Conservation (phyloP, 306 rosid species). For the Ormosia emarginata region DNA sequence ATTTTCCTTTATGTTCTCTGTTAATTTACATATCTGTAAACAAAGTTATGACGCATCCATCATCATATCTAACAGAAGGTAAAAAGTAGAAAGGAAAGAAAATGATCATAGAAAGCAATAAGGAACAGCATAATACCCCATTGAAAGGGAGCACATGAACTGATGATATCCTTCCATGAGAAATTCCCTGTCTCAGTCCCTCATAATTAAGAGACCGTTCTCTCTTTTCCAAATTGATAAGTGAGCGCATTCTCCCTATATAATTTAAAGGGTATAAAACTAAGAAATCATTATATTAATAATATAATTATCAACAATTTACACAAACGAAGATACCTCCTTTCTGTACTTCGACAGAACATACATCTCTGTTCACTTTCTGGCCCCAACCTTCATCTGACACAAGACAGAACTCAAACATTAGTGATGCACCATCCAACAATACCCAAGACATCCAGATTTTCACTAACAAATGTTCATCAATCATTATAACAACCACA, state of each 20-base stretch:
- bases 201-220: slow-evolving; percentile 66
- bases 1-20: neutral
- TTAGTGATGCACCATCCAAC: slow-evolving; percentile 10
- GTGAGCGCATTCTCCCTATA: slow-evolving; percentile 74
- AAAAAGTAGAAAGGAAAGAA: slow-evolving; percentile 3
- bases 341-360: slow-evolving; percentile 61
- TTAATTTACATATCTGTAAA: neutral
- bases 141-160: slow-evolving; percentile 46
- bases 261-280: slow-evolving; percentile 15
- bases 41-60: neutral
- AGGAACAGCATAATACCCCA: slow-evolving; percentile 49
- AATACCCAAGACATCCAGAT: neutral
- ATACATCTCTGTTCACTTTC: slow-evolving; percentile 60
- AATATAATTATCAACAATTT: slow-evolving; percentile 18
- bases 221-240: slow-evolving; percentile 77
- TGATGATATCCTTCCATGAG: slow-evolving; percentile 53
- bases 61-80: slow-evolving; percentile 12
- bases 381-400: slow-evolving; percentile 69
- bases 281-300: slow-evolving; percentile 16
- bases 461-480: slow-evolving; percentile 3
- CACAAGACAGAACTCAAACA: slow-evolving; percentile 20
- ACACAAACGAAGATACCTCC: slow-evolving; percentile 51
- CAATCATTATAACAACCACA: slow-evolving; percentile 18
- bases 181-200: slow-evolving; percentile 51
- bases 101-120: neutral